Evolutionary conservation across 352 stramenopile species (phyloP).

Genomic region (Phytopythium vexans): DNA sequence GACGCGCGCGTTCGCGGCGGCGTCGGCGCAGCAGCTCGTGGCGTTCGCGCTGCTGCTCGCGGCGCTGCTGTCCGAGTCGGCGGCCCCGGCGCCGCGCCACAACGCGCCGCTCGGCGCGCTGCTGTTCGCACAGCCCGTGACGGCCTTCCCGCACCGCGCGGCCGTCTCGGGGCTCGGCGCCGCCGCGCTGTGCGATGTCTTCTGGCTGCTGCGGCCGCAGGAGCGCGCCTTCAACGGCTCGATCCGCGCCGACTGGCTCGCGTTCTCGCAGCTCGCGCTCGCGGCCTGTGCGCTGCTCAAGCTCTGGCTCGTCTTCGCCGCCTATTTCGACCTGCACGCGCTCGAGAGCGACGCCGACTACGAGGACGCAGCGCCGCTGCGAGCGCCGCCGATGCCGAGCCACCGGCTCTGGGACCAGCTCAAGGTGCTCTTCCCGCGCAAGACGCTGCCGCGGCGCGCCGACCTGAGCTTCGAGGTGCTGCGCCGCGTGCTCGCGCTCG

Average conservation of each 20-base stretch:
- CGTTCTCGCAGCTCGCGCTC: conserved; percentile 45
- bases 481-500: conserved; percentile 57
- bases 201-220: conserved; percentile 66
- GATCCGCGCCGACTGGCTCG: conserved; percentile 38
- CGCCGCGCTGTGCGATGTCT: conserved; percentile 45
- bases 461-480: conserved; percentile 71
- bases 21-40: conserved; percentile 52
- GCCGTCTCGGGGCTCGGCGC: conserved; percentile 50
- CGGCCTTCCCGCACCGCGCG: conserved; percentile 39
- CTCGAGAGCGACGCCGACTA: conserved; percentile 29
- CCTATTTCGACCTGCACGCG: conserved; percentile 64
- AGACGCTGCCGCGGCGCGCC: conserved; percentile 51
- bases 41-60: conserved; percentile 50
- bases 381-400: conserved; percentile 11
- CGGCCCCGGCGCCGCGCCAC: conserved; percentile 61
- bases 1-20: conserved; percentile 28
- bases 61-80: conserved; percentile 59
- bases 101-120: conserved; percentile 64
- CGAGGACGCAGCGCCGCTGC: conserved; percentile 1
- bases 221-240: conserved; percentile 63
- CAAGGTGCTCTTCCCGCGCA: conserved; percentile 69
- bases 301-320: conserved; percentile 63
- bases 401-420: conserved; percentile 47
- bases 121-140: conserved; percentile 34
- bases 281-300: conserved; percentile 55